Evolutionary conservation across 305 asterid genomes (phyloP), one percentile per base, ranked within the genome.

Genomic region (Plantago coronopus): DNA sequence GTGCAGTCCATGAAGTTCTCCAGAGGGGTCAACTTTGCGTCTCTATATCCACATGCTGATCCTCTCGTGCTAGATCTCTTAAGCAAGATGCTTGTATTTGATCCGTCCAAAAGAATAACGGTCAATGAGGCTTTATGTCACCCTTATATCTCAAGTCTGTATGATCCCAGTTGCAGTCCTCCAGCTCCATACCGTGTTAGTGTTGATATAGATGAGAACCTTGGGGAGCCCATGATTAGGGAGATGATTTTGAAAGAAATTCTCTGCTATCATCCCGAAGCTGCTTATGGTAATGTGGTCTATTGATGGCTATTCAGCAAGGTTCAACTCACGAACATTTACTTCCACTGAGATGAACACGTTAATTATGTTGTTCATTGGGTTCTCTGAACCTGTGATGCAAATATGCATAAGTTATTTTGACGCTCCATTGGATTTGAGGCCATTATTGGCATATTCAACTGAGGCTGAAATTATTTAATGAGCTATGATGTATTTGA

Each of bases 201-300:
- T 40, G 80, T 76, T 19, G 81, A 81, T 54, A 70, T 76, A 12
- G 82, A 81, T 57, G 87, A 78, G 34, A 72, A 29, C 38, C 48
- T 78, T 1, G 76, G 74, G 8, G 81, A 76, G 37, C 51, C 65
- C 2, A 64, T 76, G 48, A 74, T 78, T 10, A 76, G 84, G 77
- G 80, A 78, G 66, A 71, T 81, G 82, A 76, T 78, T 81, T 60
- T 76, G 77, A 78, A 74, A 48, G 87, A 81, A 69, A 81, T 81
- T 49, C 62, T 78, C n/a, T 27, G 64, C 62, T 76, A 81, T 64
- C 87, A 81, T 57, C 84, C 78, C 37, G 65, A 73, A 59, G 69
- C 73, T 67, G 76, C 73, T 57, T 62, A 37, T 29, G 74, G 56
- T 49, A 60, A 53, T 71, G 70, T 40, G 34, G 31, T 57, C 9